phyloP scores from a whole-genome alignment of 148 eudicot species.

The Rhododendron griersonianum region DNA sequence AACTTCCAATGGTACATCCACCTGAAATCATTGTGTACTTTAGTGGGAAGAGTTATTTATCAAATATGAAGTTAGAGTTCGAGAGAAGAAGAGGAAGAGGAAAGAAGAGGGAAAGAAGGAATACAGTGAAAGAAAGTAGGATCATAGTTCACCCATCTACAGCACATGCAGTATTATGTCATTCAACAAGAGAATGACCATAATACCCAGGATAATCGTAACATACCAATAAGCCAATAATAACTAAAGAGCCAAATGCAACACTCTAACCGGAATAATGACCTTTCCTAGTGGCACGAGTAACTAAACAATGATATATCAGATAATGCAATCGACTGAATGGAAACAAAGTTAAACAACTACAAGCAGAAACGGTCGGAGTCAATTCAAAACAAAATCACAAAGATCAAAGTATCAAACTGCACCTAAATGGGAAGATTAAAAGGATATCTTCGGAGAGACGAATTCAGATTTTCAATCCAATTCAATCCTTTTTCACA shows the following conservation, averaged over 20 bases:
- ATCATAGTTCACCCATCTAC: not conserved
- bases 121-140: not conserved
- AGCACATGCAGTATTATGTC: not conserved
- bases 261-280: not conserved
- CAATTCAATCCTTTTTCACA: not conserved
- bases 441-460: not conserved
- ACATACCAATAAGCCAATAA: not conserved
- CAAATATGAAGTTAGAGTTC: not conserved
- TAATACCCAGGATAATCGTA: not conserved
- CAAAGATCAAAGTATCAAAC: not conserved
- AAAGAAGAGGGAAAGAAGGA: not conserved
- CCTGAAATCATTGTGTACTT: slow-evolving; percentile 41
- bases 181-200: not conserved
- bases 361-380: not conserved
- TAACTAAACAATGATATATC: not conserved
- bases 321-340: not conserved
- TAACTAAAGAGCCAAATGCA: not conserved
- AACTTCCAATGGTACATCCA: slow-evolving; percentile 82
- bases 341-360: not conserved
- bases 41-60: slow-evolving; percentile 3
- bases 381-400: not conserved
- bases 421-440: not conserved
- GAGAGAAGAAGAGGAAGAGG: not conserved
- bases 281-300: not conserved
- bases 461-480: not conserved